These are phyloP conservation scores for Metschnikowia similis DNA, from an alignment of 805 yeast genomes.

Conservation along the genomic window DNA sequence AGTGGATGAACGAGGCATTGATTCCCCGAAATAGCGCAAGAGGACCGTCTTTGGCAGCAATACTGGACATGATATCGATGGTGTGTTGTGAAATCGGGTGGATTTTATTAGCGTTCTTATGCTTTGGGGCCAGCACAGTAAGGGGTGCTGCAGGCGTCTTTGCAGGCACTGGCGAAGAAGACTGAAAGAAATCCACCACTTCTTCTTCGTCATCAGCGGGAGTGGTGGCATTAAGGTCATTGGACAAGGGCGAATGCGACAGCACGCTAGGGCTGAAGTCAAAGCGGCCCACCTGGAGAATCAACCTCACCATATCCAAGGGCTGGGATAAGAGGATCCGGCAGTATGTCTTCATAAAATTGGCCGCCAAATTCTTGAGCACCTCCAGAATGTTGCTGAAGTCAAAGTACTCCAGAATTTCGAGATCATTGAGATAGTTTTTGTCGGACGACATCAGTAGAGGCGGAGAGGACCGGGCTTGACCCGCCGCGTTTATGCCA, in stretches of 20 bases:
- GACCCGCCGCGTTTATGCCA: constrained; percentile 8
- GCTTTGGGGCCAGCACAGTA: not conserved
- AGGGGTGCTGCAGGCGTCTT: not conserved
- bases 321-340: constrained; percentile 78
- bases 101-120: constrained; percentile 28
- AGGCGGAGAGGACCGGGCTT: not conserved
- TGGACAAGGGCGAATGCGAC: not conserved
- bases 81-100: constrained; percentile 60
- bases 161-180: constrained; percentile 5
- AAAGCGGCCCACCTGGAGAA: constrained; percentile 77
- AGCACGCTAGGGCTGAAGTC: constrained; percentile 14
- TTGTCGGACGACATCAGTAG: constrained; percentile 21
- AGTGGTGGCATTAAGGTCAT: not conserved
- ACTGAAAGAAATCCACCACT: constrained; percentile 37
- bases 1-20: constrained; percentile 75
- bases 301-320: constrained; percentile 72
- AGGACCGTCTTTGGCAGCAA: constrained; percentile 66
- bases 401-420: constrained; percentile 64
- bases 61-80: constrained; percentile 59
- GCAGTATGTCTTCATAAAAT: constrained; percentile 64
- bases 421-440: constrained; percentile 53
- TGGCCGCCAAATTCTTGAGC: constrained; percentile 51
- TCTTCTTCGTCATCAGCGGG: constrained; percentile 16
- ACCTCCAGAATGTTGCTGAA: constrained; percentile 53
- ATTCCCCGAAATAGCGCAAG: constrained; percentile 69